Base-by-base conservation (phyloP, 148 eudicot species). In the Salicornia ramosissima region DNA sequence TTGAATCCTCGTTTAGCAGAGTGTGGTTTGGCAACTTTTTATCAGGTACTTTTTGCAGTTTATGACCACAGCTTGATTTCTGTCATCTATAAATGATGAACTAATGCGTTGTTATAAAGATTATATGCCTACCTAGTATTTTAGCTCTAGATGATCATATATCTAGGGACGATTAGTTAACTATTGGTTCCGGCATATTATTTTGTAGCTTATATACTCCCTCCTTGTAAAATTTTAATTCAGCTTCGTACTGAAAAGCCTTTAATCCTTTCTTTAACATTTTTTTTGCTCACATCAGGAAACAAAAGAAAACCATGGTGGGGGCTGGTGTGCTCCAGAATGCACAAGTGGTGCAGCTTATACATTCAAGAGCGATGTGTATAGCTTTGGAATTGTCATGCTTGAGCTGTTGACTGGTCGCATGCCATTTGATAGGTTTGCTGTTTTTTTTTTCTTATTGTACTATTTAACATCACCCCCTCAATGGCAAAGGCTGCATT, bases 381-480 rank as follows among this genome's bases (percentile, higher is more conserved):
- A 84, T 61, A 85, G 88, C 54, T 88, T 84, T 63, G 94, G 94
- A 43, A 87, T 86, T 46, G 88, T 86, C 16, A 84, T 88, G 90
- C 74, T 89, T 71, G 89, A 89, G 80, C 73, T 89, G 33, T 72
- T 89, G 78, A 89, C 95, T 18, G 91, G 95, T 64, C 88, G 95
- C 50, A 83, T 71, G 85, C 86, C 95, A 64, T 84, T 70, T 42
- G 95, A 89, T 74, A 83, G 91, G 89, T 86, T 65, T 66, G 72
- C 67, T 47, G 6, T 10, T n/a, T 50, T 36, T 3, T 36, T 36
- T 69, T 71, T 11, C 24, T 22, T 40, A 15, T 33, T 50, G 9
- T 66, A 25, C 47, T 5, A n/a, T 2, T 13, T 14, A 24, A 68
- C 45, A n/a, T 31, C 21, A 22, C 39, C 18, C 5, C 42, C 16